A percentile compares a stretch with the other conserved stretches of the same genome.
These are phyloP conservation scores for Phytophthora cajani DNA, from an alignment of 352 stramenopile genomes.

Conservation along the genomic window DNA sequence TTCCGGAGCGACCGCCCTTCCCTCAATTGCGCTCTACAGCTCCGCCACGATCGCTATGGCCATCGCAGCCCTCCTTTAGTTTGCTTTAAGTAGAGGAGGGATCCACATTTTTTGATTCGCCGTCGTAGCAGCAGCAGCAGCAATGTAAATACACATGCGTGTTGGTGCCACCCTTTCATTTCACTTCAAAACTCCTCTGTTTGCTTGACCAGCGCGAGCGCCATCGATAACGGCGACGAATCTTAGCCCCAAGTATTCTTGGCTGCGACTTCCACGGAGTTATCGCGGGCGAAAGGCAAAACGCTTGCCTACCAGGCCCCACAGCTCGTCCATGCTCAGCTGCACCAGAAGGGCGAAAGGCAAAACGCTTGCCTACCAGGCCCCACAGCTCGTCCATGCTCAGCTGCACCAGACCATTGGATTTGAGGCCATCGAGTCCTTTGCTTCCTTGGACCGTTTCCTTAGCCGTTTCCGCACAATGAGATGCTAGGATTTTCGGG, in stretches of 20 bases:
- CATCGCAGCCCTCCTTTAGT: slow-evolving; percentile 29
- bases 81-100: background rate
- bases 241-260: slow-evolving; percentile 5
- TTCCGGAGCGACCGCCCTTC: slow-evolving; percentile 14
- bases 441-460: background rate
- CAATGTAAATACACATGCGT: slow-evolving; percentile 27
- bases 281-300: slow-evolving; percentile 5
- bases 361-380: slow-evolving; percentile 5
- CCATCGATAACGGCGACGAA: background rate
- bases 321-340: background rate
- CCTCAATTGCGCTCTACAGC: slow-evolving; percentile 22
- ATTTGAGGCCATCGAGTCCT: too few relatives aligned
- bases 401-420: background rate
- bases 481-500: background rate
- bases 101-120: slow-evolving; percentile 8
- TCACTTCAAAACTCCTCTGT: background rate
- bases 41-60: slow-evolving; percentile 20
- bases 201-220: background rate
- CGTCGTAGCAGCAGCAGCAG: background rate
- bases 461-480: background rate
- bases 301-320: background rate
- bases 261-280: slow-evolving; percentile 5
- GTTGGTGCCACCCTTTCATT: slow-evolving; percentile 2
- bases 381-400: background rate
- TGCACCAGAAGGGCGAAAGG: background rate